These are phyloP conservation scores for Mycena polygramma DNA, from an alignment of 768 basidiomycete species.

Conservation along the genomic window DNA sequence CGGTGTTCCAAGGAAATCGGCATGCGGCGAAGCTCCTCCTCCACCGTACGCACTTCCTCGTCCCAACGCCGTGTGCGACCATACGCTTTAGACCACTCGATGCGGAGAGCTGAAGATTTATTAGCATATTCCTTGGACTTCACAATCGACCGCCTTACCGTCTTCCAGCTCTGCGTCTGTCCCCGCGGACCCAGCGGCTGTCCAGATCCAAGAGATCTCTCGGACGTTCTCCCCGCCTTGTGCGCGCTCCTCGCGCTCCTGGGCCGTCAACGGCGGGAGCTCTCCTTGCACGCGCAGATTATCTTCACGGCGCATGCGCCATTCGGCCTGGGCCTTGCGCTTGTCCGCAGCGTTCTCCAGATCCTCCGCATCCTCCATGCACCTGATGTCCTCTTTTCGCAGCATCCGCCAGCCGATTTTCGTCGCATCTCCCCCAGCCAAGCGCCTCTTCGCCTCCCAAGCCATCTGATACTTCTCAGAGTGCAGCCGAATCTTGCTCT, in stretches of 20 bases:
- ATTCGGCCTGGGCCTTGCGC: background rate
- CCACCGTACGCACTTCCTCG: slow-evolving; percentile 30
- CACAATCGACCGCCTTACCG: background rate
- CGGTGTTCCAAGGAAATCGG: background rate
- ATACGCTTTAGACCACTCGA: slow-evolving; percentile 34
- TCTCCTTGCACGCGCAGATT: background rate
- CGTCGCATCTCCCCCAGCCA: slow-evolving; percentile 4
- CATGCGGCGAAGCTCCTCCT: slow-evolving; percentile 26
- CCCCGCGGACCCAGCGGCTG: slow-evolving; percentile 2
- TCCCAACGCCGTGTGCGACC: slow-evolving; percentile 24
- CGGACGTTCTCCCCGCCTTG: background rate
- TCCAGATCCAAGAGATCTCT: slow-evolving; percentile 31
- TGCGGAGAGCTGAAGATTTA: slow-evolving; percentile 12
- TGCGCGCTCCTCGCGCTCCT: background rate
- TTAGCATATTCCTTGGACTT: background rate
- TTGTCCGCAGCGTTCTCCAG: slow-evolving; percentile 13
- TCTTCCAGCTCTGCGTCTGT: slow-evolving; percentile 17
- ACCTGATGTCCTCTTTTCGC: slow-evolving; percentile 10
- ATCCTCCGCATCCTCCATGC: background rate
- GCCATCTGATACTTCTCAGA: slow-evolving; percentile 35
- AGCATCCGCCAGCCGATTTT: background rate
- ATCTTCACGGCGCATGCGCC: background rate
- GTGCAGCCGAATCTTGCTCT: slow-evolving; percentile 24
- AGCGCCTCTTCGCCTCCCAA: slow-evolving; percentile 9
- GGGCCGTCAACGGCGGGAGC: background rate